Conservation (phyloP, 2,329 filamentous ascomycete species). For the Penicillium sp. region DNA sequence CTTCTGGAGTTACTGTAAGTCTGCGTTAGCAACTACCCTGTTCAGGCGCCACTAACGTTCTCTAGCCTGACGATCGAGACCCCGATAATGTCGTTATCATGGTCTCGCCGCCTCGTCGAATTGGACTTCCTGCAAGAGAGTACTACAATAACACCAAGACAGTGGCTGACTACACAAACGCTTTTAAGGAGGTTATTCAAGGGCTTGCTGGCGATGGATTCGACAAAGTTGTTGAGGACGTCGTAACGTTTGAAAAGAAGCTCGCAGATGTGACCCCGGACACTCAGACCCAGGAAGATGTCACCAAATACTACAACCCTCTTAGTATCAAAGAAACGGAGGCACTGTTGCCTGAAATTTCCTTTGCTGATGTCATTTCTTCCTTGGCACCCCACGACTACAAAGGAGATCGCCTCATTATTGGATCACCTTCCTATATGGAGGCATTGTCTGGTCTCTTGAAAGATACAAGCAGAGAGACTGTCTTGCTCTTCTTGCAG, state of each 20-base stretch:
- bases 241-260: constrained; percentile 60
- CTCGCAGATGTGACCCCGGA: constrained; percentile 60
- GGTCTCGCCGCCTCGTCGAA: constrained; percentile 44
- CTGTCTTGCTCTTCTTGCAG: constrained; percentile 61
- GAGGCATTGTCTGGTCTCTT: constrained; percentile 58
- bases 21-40: not conserved
- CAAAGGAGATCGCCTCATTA: constrained; percentile 55
- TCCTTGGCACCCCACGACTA: constrained; percentile 54
- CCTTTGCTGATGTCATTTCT: constrained; percentile 54
- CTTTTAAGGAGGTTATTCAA: constrained; percentile 44
- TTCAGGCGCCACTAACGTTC: not conserved
- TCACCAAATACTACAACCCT: constrained; percentile 68
- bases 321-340: constrained; percentile 57
- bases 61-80: constrained; percentile 53
- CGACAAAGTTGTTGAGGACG: constrained; percentile 36
- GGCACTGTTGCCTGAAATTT: constrained; percentile 57
- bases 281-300: constrained; percentile 59
- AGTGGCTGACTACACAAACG: constrained; percentile 51
- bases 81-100: constrained; percentile 54
- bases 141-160: constrained; percentile 59
- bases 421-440: constrained; percentile 61
- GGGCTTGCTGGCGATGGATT: constrained; percentile 38
- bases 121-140: constrained; percentile 63
- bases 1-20: constrained; percentile 35
- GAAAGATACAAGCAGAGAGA: constrained; percentile 53